A percentile compares a stretch with the other conserved stretches of the same genome.
These are phyloP conservation scores for Populus trichocarpa DNA, from an alignment of 441 rosid genomes.

Conservation along the genomic window DNA sequence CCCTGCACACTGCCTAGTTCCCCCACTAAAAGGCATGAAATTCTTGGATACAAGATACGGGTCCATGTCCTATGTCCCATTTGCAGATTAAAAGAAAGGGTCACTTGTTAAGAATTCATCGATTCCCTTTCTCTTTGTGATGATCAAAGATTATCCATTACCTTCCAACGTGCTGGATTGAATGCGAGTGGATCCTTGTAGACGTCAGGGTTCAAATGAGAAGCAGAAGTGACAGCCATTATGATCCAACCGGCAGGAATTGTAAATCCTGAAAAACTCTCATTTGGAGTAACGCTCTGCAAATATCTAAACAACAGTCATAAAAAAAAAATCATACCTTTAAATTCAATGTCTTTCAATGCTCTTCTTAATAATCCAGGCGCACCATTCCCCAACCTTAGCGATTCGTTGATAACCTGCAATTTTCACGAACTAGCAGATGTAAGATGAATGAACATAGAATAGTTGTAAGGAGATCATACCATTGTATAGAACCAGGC, in stretches of 20 bases:
- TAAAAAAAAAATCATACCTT: conserved; percentile 5
- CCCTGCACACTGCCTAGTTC: conserved; percentile 32
- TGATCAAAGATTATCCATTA: background rate
- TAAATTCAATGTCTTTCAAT: conserved; percentile 17
- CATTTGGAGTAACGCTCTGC: background rate
- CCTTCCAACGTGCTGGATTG: conserved; percentile 38
- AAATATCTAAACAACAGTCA: background rate
- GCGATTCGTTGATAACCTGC: conserved; percentile 33
- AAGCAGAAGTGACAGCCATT: conserved; percentile 12
- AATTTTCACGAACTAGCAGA: background rate
- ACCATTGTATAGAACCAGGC: no score
- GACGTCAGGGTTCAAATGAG: conserved; percentile 22
- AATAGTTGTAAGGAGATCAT: background rate
- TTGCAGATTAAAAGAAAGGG: background rate
- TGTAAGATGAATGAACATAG: background rate
- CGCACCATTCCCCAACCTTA: conserved; percentile 16
- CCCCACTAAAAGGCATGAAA: conserved; percentile 35
- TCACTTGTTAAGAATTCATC: background rate
- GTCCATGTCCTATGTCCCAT: conserved; percentile 8
- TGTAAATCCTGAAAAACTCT: conserved; percentile 20
- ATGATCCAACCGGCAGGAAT: conserved; percentile 30
- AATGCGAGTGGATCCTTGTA: conserved; percentile 28
- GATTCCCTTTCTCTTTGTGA: no score
- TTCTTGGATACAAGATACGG: conserved; percentile 13
- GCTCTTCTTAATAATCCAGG: conserved; percentile 25